These are phyloP conservation scores for Beauveria asiatica DNA, from an alignment of 2,329 filamentous ascomycete species.

Conservation along the genomic window DNA sequence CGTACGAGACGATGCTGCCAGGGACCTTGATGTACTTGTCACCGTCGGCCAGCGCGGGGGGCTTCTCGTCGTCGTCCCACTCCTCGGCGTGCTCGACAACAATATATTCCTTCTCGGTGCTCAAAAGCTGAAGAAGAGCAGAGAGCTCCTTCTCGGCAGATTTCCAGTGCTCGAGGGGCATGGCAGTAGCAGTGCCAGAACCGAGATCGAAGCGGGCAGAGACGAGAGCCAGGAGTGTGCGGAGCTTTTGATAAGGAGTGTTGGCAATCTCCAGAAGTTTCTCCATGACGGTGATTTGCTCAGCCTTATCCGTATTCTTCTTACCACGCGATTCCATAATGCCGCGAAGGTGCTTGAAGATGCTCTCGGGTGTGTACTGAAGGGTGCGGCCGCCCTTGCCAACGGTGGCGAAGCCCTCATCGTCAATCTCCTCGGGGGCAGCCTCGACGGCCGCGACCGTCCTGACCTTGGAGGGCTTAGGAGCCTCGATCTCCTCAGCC, in stretches of 20 bases:
- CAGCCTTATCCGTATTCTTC: slow-evolving; percentile 93
- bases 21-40: slow-evolving; percentile 85
- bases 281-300: slow-evolving; percentile 98
- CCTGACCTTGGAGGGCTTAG: slow-evolving; percentile 40
- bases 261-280: slow-evolving; percentile 82
- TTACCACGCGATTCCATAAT: slow-evolving; percentile 95
- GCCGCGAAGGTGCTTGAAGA: slow-evolving; percentile 88
- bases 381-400: slow-evolving; percentile 82
- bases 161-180: slow-evolving; percentile 97
- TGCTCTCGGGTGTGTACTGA: slow-evolving; percentile 92
- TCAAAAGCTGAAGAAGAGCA: slow-evolving; percentile 68
- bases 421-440: slow-evolving; percentile 52
- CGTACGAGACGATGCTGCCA: slow-evolving; percentile 87
- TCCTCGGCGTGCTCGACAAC: slow-evolving; percentile 91
- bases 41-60: slow-evolving; percentile 61
- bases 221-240: slow-evolving; percentile 82
- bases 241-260: slow-evolving; percentile 88
- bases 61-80: slow-evolving; percentile 98
- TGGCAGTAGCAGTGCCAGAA: slow-evolving; percentile 66
- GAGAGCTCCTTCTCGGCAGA: slow-evolving; percentile 80
- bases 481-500: slow-evolving; percentile 50
- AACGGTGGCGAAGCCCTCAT: slow-evolving; percentile 83
- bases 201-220: slow-evolving; percentile 92
- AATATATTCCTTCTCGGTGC: slow-evolving; percentile 69
- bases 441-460: slow-evolving; percentile 37